Conservation (phyloP, 805 yeast genomes). For the Metschnikowia kofuensis region DNA sequence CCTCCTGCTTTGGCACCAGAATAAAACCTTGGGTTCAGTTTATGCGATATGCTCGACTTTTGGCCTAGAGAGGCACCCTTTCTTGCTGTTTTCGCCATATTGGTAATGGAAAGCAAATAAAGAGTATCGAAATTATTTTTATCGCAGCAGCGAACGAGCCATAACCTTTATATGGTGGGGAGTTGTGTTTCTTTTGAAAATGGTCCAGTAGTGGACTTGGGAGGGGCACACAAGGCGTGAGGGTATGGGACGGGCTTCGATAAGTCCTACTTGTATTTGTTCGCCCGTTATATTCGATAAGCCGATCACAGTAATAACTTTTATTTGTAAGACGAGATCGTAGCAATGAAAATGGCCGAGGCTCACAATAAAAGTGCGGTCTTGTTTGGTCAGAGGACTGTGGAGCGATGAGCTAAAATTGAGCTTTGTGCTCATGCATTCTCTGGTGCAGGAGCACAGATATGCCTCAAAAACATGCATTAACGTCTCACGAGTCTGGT, state of each 20-base stretch:
- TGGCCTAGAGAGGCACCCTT: constrained; percentile 14
- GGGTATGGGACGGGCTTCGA: not conserved
- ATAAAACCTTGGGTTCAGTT: constrained; percentile 14
- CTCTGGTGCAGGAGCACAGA: constrained; percentile 5
- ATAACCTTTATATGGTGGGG: not conserved
- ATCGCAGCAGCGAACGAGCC: not conserved
- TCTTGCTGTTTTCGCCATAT: constrained; percentile 36
- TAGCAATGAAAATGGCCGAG: too few relatives aligned
- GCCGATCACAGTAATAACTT: too few relatives aligned
- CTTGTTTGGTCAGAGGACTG: constrained; percentile 1
- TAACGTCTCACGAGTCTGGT: constrained; percentile 8
- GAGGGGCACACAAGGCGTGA: constrained; percentile 3
- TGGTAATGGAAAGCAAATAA: too few relatives aligned
- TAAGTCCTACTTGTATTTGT: too few relatives aligned
- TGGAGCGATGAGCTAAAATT: constrained; percentile 16
- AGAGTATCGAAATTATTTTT: not conserved
- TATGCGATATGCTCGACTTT: constrained; percentile 10
- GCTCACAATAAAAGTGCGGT: not conserved
- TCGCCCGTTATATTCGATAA: too few relatives aligned
- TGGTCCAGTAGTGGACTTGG: not conserved
- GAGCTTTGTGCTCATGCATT: constrained; percentile 7
- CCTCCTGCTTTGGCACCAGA: constrained; percentile 25
- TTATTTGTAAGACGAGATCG: too few relatives aligned
- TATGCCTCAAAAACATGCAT: constrained; percentile 5
- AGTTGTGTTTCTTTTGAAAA: not conserved